A percentile compares a stretch with the other conserved stretches of the same genome.
These are phyloP conservation scores for Mallotus repandus DNA, from an alignment of 441 rosid genomes.

Conservation along the genomic window DNA sequence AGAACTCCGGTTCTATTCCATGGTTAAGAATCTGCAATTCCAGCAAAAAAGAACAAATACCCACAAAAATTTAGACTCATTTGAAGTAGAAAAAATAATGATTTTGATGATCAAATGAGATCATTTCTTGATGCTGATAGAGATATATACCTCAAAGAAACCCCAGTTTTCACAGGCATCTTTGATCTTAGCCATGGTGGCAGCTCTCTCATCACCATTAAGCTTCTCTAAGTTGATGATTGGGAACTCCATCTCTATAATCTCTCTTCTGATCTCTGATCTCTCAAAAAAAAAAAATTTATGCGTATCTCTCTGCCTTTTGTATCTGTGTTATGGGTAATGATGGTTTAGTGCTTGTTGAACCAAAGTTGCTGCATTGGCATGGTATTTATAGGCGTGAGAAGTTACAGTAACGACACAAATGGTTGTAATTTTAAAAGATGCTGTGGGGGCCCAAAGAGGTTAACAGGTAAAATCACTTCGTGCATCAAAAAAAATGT, in stretches of 20 bases:
- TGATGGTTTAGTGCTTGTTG: too few species aligned
- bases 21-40: conserved; percentile 60
- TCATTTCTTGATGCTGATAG: neutral
- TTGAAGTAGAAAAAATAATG: too few species aligned
- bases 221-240: conserved; percentile 66
- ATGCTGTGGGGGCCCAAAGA: too few species aligned
- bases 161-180: conserved; percentile 95
- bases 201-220: conserved; percentile 57
- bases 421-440: neutral
- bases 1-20: conserved; percentile 56
- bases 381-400: conserved; percentile 33
- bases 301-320: neutral
- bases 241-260: conserved; percentile 63
- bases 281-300: neutral
- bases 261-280: neutral
- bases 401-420: neutral
- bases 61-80: neutral
- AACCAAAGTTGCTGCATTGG: neutral
- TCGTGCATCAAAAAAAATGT: too few species aligned
- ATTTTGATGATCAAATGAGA: too few species aligned
- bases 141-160: conserved; percentile 73
- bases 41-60: neutral
- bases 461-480: too few species aligned
- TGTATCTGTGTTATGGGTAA: too few species aligned
- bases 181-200: conserved; percentile 60